Evolutionary conservation across 2,329 filamentous ascomycete species (phyloP), one percentile per base, ranked within the genome.

Genomic region (Cyphellophora attinorum): DNA sequence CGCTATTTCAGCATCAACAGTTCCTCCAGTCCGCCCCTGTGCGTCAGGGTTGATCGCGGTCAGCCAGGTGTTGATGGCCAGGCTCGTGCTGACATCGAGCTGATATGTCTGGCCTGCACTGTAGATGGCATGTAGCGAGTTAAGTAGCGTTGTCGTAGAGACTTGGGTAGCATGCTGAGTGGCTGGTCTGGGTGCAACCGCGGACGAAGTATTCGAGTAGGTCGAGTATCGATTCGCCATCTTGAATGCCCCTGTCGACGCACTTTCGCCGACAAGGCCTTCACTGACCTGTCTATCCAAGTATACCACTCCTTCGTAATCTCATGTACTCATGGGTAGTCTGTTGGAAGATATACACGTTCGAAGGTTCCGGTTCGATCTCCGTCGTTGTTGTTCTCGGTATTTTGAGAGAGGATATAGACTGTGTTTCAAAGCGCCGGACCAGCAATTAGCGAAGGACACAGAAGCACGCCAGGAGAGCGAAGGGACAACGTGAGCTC

Each of bases 21-120:
- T 86, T 35, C 83, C 84, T 33, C 83, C 84, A 30, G 69, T 66
- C 37, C 73, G 70, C 23, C 81, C 82, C 51, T 85, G 75, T 3
- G 74, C 70, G 25, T 79, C 76, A 15, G 73, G 64, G 47, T 82
- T 82, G 17, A 76, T 70, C 12, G 85, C 84, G 3, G 85, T 93
- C 34, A 91, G 72, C 88, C 88, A 95, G 38, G 86, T 95, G 63
- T 96, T 96, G 46, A 96, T 85, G 0, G 91, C 88, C 25, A 96
- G 59, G 56, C 85, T 94, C 21, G 88, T 91, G 47, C 85, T 85
- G 31, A 86, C 79, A 59, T 98, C 91, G 29, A 98, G 74, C 42
- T 72, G 71, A 57, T 93, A 91, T n/a, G 89, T 76, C 52, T 85
- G 77, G 18, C 78, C 79, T 3, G 82, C 77, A 31, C 84, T 73